Conservation (phyloP, 495 filamentous ascomycete genomes). For the Recurvomyces mirabilis region DNA sequence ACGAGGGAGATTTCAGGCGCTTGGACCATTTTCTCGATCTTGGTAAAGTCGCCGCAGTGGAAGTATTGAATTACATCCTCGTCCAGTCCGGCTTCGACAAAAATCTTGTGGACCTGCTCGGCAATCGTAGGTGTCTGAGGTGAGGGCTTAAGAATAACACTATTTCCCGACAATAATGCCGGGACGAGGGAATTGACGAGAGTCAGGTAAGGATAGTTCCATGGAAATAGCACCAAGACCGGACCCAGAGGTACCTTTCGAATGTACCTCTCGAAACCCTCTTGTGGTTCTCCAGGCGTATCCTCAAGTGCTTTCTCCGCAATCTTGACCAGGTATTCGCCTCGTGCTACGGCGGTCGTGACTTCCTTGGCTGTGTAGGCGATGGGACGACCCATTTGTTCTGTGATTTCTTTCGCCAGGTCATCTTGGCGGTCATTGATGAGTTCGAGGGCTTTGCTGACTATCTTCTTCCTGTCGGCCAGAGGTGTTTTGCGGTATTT, state of each 20-base stretch:
- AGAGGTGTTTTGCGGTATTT: conserved; percentile 54
- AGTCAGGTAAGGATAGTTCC: conserved; percentile 94
- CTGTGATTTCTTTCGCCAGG: conserved; percentile 70
- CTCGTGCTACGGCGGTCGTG: conserved; percentile 66
- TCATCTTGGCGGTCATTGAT: conserved; percentile 62
- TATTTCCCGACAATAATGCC: conserved; percentile 74
- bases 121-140: conserved; percentile 86
- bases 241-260: conserved; percentile 75
- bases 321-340: conserved; percentile 70
- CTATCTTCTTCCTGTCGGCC: conserved; percentile 58
- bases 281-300: conserved; percentile 66
- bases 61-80: conserved; percentile 76
- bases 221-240: conserved; percentile 79
- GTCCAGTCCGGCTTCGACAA: conserved; percentile 66
- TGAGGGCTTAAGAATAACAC: conserved; percentile 84
- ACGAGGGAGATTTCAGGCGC: conserved; percentile 62
- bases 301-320: conserved; percentile 60
- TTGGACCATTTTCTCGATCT: conserved; percentile 62
- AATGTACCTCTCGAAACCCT: conserved; percentile 81
- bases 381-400: conserved; percentile 91
- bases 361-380: conserved; percentile 73
- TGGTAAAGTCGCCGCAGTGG: conserved; percentile 63
- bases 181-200: conserved; percentile 84
- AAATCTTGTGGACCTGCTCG: conserved; percentile 67
- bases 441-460: conserved; percentile 60